Evolutionary conservation across 805 yeast genomes (phyloP), one percentile per base, ranked within the genome.

Genomic region (Myxozyma monticola): DNA sequence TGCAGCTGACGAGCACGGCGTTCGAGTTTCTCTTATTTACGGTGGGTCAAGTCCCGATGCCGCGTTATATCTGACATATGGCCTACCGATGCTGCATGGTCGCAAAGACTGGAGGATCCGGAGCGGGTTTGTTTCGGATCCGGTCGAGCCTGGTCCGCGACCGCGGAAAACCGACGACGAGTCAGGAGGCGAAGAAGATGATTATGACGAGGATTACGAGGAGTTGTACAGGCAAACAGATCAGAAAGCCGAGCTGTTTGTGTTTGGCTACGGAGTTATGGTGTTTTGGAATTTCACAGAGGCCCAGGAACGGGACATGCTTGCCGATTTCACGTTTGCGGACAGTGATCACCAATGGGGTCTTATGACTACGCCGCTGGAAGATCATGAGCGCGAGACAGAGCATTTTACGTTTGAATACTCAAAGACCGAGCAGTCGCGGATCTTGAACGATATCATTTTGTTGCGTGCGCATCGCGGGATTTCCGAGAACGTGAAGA

Each of bases 271-370:
- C 65, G 99, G 99, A 18, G 95, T 91, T 12, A 88, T 93, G n/a
- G 97, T 93, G 18, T 90, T 93, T 63, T 93, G 99, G 99, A 93
- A 93, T 64, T 89, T 93, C 61, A 81, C 91, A 2, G 96, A 89
- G 64, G 74, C 79, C 6, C 96, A 93, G 64, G 99, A 93, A 63
- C 89, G 89, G 71, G 93, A 91, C 62, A 81, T 93, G 17, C 75
- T 93, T 48, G 98, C 97, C 0, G 99, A 93, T 64, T 73, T 93
- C 56, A 85, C 83, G n/a, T 81, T 85, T 69, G 88, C 88, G 4
- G 58, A 45, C 31, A 35, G 31, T 14, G 51, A 46, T 21, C n/a
- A 10, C 17, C 9, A 17, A 33, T 24, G 55, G 57, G 10, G 24
- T 17, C 40, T 46, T 20, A 78, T 85, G 24, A 72, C 85, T 2